Percentiles rank a stretch among this genome's conserved stretches.
Conservation (phyloP, 1,139 yeast genomes). For the Meyerozyma sp. region DNA sequence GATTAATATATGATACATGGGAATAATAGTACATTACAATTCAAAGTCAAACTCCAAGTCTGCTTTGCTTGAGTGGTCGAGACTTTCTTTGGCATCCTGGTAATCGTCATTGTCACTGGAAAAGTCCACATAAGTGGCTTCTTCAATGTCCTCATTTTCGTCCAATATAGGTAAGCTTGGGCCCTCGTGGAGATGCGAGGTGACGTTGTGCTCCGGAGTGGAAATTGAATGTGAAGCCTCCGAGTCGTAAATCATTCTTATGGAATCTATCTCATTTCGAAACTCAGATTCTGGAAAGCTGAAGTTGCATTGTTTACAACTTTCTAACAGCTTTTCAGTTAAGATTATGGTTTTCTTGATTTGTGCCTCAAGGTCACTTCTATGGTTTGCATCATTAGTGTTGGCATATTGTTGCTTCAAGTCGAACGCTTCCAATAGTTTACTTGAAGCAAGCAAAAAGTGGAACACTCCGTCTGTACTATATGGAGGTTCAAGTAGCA, state of each 20-base stretch:
- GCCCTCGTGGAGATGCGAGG: neutral
- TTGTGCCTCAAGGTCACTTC: constrained; percentile 1
- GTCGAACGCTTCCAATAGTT: constrained; percentile 12
- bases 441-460: constrained; percentile 27
- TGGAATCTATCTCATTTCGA: neutral
- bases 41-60: constrained; percentile 31
- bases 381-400: constrained; percentile 1
- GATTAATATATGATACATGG: neutral
- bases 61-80: neutral
- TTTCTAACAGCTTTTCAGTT: neutral
- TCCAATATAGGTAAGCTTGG: neutral
- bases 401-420: neutral
- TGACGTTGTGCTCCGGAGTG: neutral
- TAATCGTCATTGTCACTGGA: neutral
- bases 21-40: constrained; percentile 5
- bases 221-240: neutral
- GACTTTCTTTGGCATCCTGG: neutral
- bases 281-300: neutral
- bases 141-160: constrained; percentile 7
- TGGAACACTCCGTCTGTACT: constrained; percentile 38
- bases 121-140: neutral
- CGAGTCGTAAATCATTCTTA: neutral
- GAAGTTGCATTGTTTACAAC: neutral
- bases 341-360: neutral
- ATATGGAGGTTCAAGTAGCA: constrained; percentile 42